Conservation (phyloP, 345 rosid genomes). For the Salix brachista region DNA sequence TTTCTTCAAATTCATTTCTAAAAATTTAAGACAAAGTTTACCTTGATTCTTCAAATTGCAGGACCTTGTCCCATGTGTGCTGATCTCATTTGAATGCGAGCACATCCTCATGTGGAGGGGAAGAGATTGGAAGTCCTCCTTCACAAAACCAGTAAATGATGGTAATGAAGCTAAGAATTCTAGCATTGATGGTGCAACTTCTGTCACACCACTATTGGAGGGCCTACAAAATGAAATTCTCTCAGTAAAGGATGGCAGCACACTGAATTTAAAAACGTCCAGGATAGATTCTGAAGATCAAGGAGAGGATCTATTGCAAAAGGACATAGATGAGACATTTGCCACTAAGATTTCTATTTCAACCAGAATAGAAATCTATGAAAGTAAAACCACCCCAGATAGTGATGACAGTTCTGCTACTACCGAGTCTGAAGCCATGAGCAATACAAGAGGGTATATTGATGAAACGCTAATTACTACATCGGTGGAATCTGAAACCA, state of each 20-base stretch:
- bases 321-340: background rate
- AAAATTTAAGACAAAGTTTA: background rate
- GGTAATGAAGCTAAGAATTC: constrained; percentile 23
- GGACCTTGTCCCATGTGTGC: constrained; percentile 88
- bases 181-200: constrained; percentile 19
- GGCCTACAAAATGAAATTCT: constrained; percentile 24
- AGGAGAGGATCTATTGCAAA: constrained; percentile 4
- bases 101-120: constrained; percentile 90
- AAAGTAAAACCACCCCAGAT: constrained; percentile 2
- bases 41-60: constrained; percentile 24
- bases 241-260: constrained; percentile 5
- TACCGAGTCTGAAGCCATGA: constrained; percentile 23
- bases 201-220: constrained; percentile 20
- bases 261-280: constrained; percentile 4
- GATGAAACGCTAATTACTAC: constrained; percentile 16
- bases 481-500: constrained; percentile 5
- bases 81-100: constrained; percentile 72
- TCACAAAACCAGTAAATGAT: constrained; percentile 29
- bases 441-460: background rate
- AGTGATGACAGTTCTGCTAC: background rate
- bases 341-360: constrained; percentile 14
- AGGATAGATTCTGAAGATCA: constrained; percentile 19
- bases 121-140: constrained; percentile 59
- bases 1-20: background rate
- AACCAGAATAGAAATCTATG: constrained; percentile 4